These are phyloP conservation scores for Trichosanthes truncata DNA, from an alignment of 306 rosid genomes.

Conservation along the genomic window DNA sequence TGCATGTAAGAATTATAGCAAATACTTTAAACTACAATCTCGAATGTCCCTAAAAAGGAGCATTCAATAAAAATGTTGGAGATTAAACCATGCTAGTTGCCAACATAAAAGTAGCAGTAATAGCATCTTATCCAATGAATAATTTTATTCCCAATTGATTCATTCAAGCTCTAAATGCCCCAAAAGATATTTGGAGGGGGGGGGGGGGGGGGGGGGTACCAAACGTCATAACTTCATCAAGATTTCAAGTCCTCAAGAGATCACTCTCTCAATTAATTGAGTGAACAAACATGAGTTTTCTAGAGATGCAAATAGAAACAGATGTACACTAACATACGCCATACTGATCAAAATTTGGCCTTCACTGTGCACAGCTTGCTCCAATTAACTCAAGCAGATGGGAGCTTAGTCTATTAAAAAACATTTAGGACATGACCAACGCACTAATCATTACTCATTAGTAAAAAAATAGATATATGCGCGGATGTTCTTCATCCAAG, in stretches of 20 bases:
- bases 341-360: not conserved
- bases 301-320: not conserved
- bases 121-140: not conserved
- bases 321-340: not conserved
- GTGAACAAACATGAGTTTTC: not conserved
- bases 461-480: not conserved
- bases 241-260: not conserved
- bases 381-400: not conserved
- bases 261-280: not conserved
- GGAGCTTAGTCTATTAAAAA: not conserved
- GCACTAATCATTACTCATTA: not conserved
- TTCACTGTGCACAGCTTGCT: not conserved
- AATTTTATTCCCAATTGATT: not conserved
- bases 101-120: not conserved
- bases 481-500: not conserved
- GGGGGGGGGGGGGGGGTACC: too few species aligned
- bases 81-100: not conserved
- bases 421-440: not conserved
- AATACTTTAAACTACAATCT: not conserved
- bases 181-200: too few species aligned
- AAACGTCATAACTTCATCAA: not conserved
- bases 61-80: not conserved
- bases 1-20: conserved; percentile 24
- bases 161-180: not conserved
- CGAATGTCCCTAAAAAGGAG: not conserved